These are phyloP conservation scores for Aspergillus fumigatus DNA, from an alignment of 2,329 filamentous ascomycete genomes.

Conservation along the genomic window DNA sequence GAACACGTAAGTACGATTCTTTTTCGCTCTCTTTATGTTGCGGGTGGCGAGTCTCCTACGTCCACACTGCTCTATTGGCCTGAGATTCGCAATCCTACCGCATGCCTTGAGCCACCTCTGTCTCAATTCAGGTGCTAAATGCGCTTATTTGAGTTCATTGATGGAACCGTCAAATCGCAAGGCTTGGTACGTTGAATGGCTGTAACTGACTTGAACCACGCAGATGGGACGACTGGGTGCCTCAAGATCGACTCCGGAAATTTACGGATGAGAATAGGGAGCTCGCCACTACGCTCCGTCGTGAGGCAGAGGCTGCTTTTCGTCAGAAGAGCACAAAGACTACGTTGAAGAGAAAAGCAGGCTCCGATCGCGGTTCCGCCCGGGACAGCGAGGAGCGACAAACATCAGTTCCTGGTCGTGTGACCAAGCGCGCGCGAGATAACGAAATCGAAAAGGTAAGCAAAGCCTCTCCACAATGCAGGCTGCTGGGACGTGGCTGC, in stretches of 20 bases:
- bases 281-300: conserved; percentile 57
- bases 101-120: background rate
- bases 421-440: conserved; percentile 42
- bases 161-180: too few species aligned
- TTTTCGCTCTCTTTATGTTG: background rate
- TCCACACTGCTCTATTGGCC: background rate
- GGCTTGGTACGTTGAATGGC: background rate
- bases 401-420: conserved; percentile 40
- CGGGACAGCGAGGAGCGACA: conserved; percentile 44
- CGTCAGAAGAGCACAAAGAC: conserved; percentile 31
- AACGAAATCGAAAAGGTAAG: conserved; percentile 47
- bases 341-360: conserved; percentile 36
- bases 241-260: conserved; percentile 87
- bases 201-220: conserved; percentile 11
- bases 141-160: too few species aligned
- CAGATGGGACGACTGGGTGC: conserved; percentile 97
- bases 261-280: conserved; percentile 93
- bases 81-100: background rate
- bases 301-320: conserved; percentile 36
- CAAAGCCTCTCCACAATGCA: background rate
- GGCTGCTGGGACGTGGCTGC: conserved; percentile 4
- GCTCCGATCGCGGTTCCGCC: conserved; percentile 40
- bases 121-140: too few species aligned
- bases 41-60: background rate
- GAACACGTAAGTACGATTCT: conserved; percentile 65